Percentiles rank a stretch among this genome's conserved stretches.
These are phyloP conservation scores for Blastomyces percursus DNA, from an alignment of 2,329 filamentous ascomycete species.

Conservation along the genomic window DNA sequence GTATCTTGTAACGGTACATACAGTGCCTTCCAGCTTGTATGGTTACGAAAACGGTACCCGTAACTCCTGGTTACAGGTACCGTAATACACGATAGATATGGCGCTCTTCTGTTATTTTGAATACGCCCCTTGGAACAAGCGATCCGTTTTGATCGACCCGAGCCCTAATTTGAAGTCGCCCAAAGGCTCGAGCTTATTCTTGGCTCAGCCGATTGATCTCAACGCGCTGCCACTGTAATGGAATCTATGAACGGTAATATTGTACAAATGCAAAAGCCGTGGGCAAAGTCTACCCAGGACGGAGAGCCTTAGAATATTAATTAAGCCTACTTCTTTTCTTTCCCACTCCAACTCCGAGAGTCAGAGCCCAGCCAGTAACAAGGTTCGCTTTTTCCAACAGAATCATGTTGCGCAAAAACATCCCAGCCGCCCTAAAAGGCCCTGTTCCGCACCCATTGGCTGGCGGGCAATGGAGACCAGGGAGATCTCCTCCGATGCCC, in stretches of 20 bases:
- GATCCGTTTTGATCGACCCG: conserved; percentile 4
- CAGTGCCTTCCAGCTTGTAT: background rate
- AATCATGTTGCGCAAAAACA: background rate
- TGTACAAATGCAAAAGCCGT: background rate
- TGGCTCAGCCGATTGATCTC: too few relatives aligned
- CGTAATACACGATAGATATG: background rate
- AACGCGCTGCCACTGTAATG: too few relatives aligned
- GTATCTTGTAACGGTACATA: background rate
- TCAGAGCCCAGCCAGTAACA: background rate
- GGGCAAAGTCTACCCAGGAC: background rate
- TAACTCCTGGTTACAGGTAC: background rate
- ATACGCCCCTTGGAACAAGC: background rate
- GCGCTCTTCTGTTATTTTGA: background rate
- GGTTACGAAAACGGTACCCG: background rate
- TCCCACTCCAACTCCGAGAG: background rate
- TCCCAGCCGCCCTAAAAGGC: background rate
- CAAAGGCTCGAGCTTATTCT: too few relatives aligned
- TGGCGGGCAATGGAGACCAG: background rate
- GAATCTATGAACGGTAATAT: background rate
- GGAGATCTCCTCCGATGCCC: background rate
- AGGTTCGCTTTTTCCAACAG: background rate
- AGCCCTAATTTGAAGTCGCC: background rate
- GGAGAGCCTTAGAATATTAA: background rate
- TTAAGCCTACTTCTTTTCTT: background rate
- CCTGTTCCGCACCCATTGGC: background rate